Evolutionary conservation across 495 filamentous ascomycete genomes (phyloP).

Genomic region (Hypoxylon fragiforme): DNA sequence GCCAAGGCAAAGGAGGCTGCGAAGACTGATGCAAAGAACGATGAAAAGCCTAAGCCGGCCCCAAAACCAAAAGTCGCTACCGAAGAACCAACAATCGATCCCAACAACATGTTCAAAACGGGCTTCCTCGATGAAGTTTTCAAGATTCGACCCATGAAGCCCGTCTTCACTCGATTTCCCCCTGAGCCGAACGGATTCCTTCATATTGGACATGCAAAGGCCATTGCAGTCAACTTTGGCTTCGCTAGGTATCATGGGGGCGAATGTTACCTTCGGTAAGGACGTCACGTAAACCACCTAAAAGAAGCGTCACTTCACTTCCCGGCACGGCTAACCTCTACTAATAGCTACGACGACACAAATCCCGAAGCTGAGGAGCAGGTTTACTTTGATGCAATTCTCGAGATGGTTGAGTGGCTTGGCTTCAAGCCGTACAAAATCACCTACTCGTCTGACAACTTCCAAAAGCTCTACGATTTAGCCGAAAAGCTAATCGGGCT

Average conservation of each 20-base stretch:
- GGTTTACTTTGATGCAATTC: constrained; percentile 74
- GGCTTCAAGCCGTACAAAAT: constrained; percentile 77
- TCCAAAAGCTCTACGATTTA: constrained; percentile 82
- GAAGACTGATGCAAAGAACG: constrained; percentile 30
- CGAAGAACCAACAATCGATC: constrained; percentile 58
- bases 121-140: constrained; percentile 83
- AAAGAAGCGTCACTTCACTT: constrained; percentile 42
- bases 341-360: constrained; percentile 68
- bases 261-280: constrained; percentile 51
- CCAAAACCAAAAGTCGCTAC: constrained; percentile 44
- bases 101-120: constrained; percentile 78
- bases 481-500: constrained; percentile 83
- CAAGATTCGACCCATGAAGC: constrained; percentile 69
- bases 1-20: constrained; percentile 48
- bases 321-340: constrained; percentile 53
- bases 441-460: constrained; percentile 81
- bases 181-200: constrained; percentile 83
- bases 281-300: neutral
- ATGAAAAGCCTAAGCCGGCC: constrained; percentile 45
- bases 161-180: constrained; percentile 81
- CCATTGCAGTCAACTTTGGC: constrained; percentile 96
- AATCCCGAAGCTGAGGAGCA: constrained; percentile 85
- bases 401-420: constrained; percentile 79
- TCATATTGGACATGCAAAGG: constrained; percentile 92
- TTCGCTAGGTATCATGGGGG: constrained; percentile 88